Base-by-base conservation (phyloP, 768 basidiomycete genomes). In the Suillus placidus region DNA sequence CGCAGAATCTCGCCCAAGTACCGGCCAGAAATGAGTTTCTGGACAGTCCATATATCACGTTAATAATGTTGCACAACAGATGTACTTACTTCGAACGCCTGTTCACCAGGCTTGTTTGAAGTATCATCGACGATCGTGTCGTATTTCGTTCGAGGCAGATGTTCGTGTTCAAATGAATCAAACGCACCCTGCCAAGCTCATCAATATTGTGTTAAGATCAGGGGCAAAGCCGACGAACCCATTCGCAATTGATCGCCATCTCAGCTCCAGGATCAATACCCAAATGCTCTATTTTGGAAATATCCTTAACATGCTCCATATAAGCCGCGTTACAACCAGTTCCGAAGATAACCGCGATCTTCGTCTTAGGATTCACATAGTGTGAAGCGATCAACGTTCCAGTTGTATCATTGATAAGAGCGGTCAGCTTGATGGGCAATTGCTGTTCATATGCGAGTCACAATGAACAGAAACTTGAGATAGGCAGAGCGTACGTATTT, bases 271-370 rank as follows among this genome's bases (percentile, higher is more conserved):
- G 81, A 43, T 88, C 86, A 68, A 96, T 83, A 1, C 88, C 89
- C n/a, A 95, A 78, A 61, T 87, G 69, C 57, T 85, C 83, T 68
- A 98, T 87, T 83, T 99, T 99, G 47, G 91, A 86, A 58, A 98
- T 95, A 71, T 90, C 87, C 49, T 82, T 84, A 18, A 94, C 86
- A 64, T 88, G 87, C 75, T 99, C 97, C 94, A 97, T 96, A 74
- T 98, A 98, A 7, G 97, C 97, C 0, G 97, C 97, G 75, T 99
- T 99, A 76, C 96, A 98, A 0, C 97, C 97, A 8, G 97, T 99
- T 45, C 97, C 97, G 72, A 99, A 97, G 72, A 99, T 99, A 73
- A 92, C 91, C 1, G 94, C 97, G 71, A 98, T 96, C 75, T 92
- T 93, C 45, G 97, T 96, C 71, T 74, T 81, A 0, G 94, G 91